Base-by-base conservation (phyloP, 2,329 filamentous ascomycete genomes). In the Colletotrichum spinosum region DNA sequence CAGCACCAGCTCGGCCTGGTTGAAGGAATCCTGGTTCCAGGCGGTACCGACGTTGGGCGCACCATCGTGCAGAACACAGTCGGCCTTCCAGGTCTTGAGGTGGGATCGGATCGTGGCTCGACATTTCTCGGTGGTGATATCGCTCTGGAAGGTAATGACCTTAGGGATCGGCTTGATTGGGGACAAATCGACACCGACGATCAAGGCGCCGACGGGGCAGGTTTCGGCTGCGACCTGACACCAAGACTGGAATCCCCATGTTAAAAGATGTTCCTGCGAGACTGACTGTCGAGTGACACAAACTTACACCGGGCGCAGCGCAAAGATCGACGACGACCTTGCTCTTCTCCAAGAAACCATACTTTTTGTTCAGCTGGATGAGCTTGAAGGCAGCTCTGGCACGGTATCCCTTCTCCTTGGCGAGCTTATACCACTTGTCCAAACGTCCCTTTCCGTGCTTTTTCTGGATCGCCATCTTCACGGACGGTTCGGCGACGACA, bases 391-490 rank as follows among this genome's bases (percentile, higher is more conserved):
- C 94, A 72, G 96, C 94, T 86, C 96, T 88, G 68, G 96, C 95
- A 74, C 96, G 87, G 77, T 97, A 99, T 68, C 96, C 96, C 80
- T 97, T 98, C 79, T 99, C 96, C 80, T 99, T 99, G 68, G 96
- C 96, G 74, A 98, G 90, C 77, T 94, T 95, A 82, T 98, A 99
- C 93, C 94, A 98, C 81, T 98, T 97, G 81, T 99, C 96, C 74
- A 97, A 86, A 88, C 95, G 94, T 80, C 95, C 95, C 84, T 98
- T 98, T 82, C 94, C 95, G 83, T 97, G 92, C 87, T 98, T 98
- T 87, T 98, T 97, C 77, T 98, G 93, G 74, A 98, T 95, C 75
- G 93, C 94, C 96, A 98, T 98, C 62, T 70, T 72, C 65, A 68
- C 53, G 54, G 39, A 53, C 33, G 52, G 59, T 42, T 60, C 38